Evolutionary conservation across 768 basidiomycete genomes (phyloP), one percentile per base, ranked within the genome.

Genomic region (Trametes meyenii): DNA sequence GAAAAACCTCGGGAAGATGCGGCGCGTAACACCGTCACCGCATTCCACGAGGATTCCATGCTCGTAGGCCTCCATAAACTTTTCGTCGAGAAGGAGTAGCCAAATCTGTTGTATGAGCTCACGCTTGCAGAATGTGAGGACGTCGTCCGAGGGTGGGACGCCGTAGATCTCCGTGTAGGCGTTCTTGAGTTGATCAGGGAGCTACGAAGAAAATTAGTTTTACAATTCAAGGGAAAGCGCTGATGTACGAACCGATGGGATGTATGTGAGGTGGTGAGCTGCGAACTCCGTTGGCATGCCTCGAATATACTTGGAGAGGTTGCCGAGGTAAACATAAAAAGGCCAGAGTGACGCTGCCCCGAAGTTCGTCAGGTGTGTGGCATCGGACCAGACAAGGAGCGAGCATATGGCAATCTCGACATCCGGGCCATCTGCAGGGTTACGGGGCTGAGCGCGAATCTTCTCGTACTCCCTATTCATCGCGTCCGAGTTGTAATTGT

Each of bases 221-320:
- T 8, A 33, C 29, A 8, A 33, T 33, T 33, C 8, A 33, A 33
- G 29, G 29, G 3, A 8, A 33, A 33, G 29, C 29, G 39, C 39
- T 14, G 42, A 14, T n/a, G 17, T n/a, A 40, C 39, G 10, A 59
- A 80, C 78, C 14, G 70, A 69, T 1, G 79, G 81, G n/a, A 82
- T 71, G 64, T 81, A 82, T 11, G 77, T 80, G 0, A 80, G 13
- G 57, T 79, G 78, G 57, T 80, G 75, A 17, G 70, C 68, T 1
- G 77, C 73, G 24, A 70, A 66, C 1, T 70, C 71, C 5, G 65
- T 69, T 2, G 76, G 77, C 23, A 67, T 64, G 4, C 63, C 63
- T 0, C 72, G 68, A 1, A 70, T 58, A 52, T 79, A 81, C 63
- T 83, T 83, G 0, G 77, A 78, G 6, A 74, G 65, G 50, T 77